Evolutionary conservation across 2,329 filamentous ascomycete species (phyloP).

Genomic region (Corynespora cassiicola): DNA sequence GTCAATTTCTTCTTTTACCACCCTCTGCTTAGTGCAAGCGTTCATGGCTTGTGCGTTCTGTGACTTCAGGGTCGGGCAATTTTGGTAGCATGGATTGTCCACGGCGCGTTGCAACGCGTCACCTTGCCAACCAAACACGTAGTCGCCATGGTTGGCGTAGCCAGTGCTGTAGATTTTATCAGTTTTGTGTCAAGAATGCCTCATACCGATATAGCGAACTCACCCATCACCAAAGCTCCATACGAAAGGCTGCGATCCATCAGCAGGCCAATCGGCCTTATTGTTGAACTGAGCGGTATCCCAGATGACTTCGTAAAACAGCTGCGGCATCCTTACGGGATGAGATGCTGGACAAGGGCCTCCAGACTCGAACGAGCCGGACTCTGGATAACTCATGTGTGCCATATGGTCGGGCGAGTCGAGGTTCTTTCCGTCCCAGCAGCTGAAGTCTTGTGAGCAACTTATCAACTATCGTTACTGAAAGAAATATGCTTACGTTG

Average conservation of each 20-base stretch:
- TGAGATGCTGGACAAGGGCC: conserved; percentile 60
- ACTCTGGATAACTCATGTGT: conserved; percentile 29
- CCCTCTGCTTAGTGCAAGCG: conserved; percentile 54
- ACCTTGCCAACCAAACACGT: conserved; percentile 60
- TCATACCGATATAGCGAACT: conserved; percentile 3
- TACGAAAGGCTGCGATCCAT: conserved; percentile 40
- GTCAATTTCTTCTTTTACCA: conserved; percentile 57
- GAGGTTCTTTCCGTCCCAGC: conserved; percentile 31
- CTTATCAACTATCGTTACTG: neutral
- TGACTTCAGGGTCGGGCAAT: conserved; percentile 52
- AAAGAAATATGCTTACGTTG: conserved; percentile 15
- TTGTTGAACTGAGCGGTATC: conserved; percentile 45
- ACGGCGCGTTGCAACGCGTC: conserved; percentile 53
- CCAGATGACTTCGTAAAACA: conserved; percentile 35
- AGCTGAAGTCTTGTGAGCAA: conserved; percentile 8
- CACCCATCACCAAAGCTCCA: conserved; percentile 45
- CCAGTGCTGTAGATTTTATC: conserved; percentile 41
- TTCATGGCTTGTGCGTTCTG: conserved; percentile 55
- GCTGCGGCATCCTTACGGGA: conserved; percentile 43
- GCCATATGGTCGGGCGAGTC: conserved; percentile 42
- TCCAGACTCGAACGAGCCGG: conserved; percentile 26
- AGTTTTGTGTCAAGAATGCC: no score
- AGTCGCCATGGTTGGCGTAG: conserved; percentile 60
- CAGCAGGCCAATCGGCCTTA: conserved; percentile 25
- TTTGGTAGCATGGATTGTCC: conserved; percentile 43